Evolutionary conservation across 2,329 filamentous ascomycete genomes (phyloP).

Genomic region (Colletotrichum sp.): DNA sequence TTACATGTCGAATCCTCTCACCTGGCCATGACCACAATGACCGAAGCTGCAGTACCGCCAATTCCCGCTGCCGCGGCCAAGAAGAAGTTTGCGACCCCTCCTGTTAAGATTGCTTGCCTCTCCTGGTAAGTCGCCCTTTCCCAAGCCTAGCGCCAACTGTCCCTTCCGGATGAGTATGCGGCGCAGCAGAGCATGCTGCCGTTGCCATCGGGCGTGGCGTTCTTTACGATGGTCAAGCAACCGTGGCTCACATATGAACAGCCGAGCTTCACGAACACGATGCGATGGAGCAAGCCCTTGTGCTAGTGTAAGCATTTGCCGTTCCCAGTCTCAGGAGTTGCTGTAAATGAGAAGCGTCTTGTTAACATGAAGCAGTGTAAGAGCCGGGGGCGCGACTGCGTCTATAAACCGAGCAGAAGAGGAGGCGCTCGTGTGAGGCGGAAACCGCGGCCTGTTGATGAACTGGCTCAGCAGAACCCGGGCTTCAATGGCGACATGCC

Average conservation of each 20-base stretch:
- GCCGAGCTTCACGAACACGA: constrained; percentile 49
- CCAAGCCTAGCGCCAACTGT: neutral
- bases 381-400: constrained; percentile 43
- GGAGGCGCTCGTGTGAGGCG: constrained; percentile 48
- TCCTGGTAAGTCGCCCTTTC: constrained; percentile 45
- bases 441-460: constrained; percentile 29
- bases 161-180: neutral
- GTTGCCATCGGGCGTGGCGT: neutral
- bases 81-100: constrained; percentile 51
- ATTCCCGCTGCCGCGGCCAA: constrained; percentile 19
- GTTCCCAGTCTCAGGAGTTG: neutral
- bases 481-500: constrained; percentile 29
- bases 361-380: constrained; percentile 37
- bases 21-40: constrained; percentile 21
- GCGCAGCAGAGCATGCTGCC: neutral
- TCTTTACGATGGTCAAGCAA: neutral
- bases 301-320: constrained; percentile 40
- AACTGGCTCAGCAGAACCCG: constrained; percentile 27
- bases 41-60: constrained; percentile 18
- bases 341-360: neutral
- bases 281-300: constrained; percentile 51
- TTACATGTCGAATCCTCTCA: neutral
- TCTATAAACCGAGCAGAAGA: constrained; percentile 47
- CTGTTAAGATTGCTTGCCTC: constrained; percentile 56
- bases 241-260: constrained; percentile 23